Evolutionary conservation across 768 basidiomycete genomes (phyloP).

Genomic region (Lentinula raphanica): DNA sequence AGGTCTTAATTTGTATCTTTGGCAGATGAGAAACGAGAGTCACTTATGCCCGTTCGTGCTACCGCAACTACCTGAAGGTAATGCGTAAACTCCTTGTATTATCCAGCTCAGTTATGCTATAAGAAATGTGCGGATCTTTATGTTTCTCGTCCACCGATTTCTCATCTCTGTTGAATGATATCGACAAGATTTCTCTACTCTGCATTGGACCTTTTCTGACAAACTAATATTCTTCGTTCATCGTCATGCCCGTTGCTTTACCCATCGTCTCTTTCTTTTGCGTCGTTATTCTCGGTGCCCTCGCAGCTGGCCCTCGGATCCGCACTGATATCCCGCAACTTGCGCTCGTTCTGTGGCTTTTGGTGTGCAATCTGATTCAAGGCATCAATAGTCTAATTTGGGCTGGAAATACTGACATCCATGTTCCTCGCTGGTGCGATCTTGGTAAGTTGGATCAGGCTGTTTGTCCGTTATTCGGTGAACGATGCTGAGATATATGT

Average conservation of each 20-base stretch:
- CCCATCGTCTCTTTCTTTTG: slow-evolving; percentile 41
- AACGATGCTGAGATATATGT: background rate
- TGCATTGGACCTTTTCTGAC: background rate
- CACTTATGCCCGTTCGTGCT: background rate
- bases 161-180: background rate
- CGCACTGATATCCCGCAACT: slow-evolving; percentile 41
- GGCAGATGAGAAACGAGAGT: background rate
- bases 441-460: slow-evolving; percentile 42
- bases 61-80: background rate
- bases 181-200: background rate
- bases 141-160: background rate
- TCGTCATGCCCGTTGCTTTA: slow-evolving; percentile 30
- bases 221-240: background rate
- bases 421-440: slow-evolving; percentile 68
- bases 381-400: slow-evolving; percentile 60
- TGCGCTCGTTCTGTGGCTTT: slow-evolving; percentile 49
- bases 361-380: slow-evolving; percentile 41
- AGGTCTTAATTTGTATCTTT: background rate
- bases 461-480: background rate
- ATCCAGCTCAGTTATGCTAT: background rate
- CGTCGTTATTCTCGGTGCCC: slow-evolving; percentile 31
- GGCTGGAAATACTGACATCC: slow-evolving; percentile 43
- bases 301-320: slow-evolving; percentile 38
- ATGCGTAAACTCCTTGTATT: background rate
- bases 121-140: background rate